Percentiles rank a stretch among this genome's conserved stretches.
phyloP scores from a whole-genome alignment of 352 stramenopile genomes.

The Globisporangium apiculatum region DNA sequence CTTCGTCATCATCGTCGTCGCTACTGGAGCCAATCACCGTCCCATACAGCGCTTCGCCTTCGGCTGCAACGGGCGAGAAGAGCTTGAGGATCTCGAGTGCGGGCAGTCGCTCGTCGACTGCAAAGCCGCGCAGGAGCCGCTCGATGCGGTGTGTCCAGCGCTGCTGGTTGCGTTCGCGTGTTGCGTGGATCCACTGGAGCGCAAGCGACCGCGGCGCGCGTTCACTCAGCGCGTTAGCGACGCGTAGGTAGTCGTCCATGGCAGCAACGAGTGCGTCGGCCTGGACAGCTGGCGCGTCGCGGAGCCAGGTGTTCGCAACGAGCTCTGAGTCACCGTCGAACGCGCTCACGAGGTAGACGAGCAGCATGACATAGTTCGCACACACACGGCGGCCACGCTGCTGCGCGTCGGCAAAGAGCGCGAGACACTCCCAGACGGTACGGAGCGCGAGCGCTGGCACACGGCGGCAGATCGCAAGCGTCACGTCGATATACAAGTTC shows the following conservation, averaged over 20 bases:
- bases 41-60: constrained; percentile 1
- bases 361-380: constrained; percentile 22
- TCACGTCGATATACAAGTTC: constrained; percentile 24
- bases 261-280: constrained; percentile 12
- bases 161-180: constrained; percentile 7
- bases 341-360: constrained; percentile 23
- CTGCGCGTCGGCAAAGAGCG: constrained; percentile 22
- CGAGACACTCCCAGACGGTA: constrained; percentile 31
- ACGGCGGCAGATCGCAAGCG: constrained; percentile 24
- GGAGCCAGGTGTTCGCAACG: constrained; percentile 15
- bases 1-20: neutral
- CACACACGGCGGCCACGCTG: constrained; percentile 11
- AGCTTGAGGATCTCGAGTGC: constrained; percentile 5
- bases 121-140: neutral
- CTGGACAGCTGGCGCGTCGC: constrained; percentile 15
- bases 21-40: neutral
- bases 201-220: constrained; percentile 14
- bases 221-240: constrained; percentile 8
- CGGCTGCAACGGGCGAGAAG: constrained; percentile 6
- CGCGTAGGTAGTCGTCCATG: constrained; percentile 20
- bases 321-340: constrained; percentile 24
- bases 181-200: constrained; percentile 22
- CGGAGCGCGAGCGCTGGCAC: constrained; percentile 22
- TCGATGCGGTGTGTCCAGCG: constrained; percentile 7
- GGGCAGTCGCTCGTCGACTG: neutral